Evolutionary conservation across 73 alveolate genomes (phyloP).

Genomic region (Stentor roeselii): DNA sequence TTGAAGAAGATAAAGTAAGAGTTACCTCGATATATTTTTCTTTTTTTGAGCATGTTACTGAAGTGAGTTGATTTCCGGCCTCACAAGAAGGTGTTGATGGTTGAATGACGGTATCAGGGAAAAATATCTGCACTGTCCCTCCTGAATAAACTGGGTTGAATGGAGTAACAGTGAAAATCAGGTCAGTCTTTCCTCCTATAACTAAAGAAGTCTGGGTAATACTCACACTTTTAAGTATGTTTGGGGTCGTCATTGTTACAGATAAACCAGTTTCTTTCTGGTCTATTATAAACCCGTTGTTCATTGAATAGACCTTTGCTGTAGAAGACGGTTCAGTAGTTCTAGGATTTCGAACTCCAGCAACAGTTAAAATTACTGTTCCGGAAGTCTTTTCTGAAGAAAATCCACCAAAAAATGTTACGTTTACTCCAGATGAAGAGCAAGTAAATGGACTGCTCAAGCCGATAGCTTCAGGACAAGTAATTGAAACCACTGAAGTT

Average conservation of each 20-base stretch:
- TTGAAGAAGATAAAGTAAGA: neutral
- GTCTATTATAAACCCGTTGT: neutral
- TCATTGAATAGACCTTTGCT: neutral
- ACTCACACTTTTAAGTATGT: neutral
- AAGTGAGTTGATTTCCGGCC: neutral
- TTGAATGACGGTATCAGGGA: neutral
- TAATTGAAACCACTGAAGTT: neutral
- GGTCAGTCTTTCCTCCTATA: constrained; percentile 4
- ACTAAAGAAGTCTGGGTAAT: neutral
- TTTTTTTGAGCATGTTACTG: neutral
- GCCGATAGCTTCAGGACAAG: neutral
- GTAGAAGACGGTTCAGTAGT: neutral
- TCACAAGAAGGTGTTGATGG: neutral
- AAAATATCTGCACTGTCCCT: neutral
- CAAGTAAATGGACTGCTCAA: neutral
- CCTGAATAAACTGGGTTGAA: neutral
- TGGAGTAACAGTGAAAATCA: neutral
- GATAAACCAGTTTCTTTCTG: neutral
- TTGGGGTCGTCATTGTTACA: neutral
- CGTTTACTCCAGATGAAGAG: neutral
- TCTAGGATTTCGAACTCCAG: constrained; percentile 2
- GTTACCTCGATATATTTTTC: neutral
- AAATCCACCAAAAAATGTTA: neutral
- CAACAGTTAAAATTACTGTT: neutral
- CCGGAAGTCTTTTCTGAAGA: neutral